Percentiles rank a stretch among this genome's conserved stretches.
Evolutionary conservation across 495 filamentous ascomycete species (phyloP).

Genomic region (Annulohypoxylon moriforme): DNA sequence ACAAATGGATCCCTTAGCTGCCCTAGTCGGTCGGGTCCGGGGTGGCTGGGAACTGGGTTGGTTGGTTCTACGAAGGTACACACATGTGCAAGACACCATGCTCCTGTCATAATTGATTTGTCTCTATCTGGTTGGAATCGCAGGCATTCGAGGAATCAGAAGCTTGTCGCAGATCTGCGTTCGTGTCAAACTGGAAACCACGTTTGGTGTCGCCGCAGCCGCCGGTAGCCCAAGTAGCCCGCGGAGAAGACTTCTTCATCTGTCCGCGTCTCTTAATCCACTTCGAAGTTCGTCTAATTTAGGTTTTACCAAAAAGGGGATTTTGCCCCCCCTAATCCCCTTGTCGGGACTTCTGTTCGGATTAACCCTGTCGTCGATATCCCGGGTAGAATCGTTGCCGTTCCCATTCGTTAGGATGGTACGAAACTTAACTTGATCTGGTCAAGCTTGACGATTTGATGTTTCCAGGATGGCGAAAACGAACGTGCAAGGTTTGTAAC

Average conservation of each 20-base stretch:
- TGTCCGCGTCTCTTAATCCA: slow-evolving; percentile 16
- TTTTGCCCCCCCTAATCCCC: slow-evolving; percentile 16
- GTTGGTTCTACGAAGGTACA: neutral
- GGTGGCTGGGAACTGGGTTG: neutral
- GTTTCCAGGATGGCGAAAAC: neutral
- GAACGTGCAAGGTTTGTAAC: neutral
- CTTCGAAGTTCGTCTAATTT: slow-evolving; percentile 16
- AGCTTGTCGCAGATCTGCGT: slow-evolving; percentile 32
- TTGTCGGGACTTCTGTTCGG: neutral
- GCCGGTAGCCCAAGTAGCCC: slow-evolving; percentile 15
- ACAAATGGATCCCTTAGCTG: neutral
- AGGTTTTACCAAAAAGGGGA: slow-evolving; percentile 22
- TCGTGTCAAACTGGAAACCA: slow-evolving; percentile 13
- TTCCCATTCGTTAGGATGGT: neutral
- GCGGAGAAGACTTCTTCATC: slow-evolving; percentile 39
- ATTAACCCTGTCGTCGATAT: neutral
- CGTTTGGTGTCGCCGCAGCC: neutral
- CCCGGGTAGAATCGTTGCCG: neutral
- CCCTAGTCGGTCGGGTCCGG: slow-evolving; percentile 28
- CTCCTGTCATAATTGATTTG: slow-evolving; percentile 5
- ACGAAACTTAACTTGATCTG: neutral
- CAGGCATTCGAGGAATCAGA: neutral
- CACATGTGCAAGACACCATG: too few relatives aligned
- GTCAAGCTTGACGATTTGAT: neutral
- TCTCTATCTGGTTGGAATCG: neutral